Evolutionary conservation across 2,329 filamentous ascomycete species (phyloP).

Genomic region (Ascochyta fabae): DNA sequence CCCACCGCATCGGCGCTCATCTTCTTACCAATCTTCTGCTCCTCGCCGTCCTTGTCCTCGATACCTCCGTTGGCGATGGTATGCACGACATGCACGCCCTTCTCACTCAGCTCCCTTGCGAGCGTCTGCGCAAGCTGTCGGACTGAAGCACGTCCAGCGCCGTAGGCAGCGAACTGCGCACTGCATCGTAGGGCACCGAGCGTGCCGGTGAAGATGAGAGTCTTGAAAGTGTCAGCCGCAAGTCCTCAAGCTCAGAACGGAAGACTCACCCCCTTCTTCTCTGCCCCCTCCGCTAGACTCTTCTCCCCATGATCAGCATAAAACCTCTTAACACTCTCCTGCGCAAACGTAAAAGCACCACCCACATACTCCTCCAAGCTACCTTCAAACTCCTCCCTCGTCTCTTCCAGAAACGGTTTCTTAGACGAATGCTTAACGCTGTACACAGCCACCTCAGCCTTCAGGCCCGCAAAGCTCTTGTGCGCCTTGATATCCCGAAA

Average conservation of each 20-base stretch:
- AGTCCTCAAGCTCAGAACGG: background rate
- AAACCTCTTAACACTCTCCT: slow-evolving; percentile 59
- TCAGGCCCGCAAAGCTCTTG: slow-evolving; percentile 56
- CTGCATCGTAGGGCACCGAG: slow-evolving; percentile 62
- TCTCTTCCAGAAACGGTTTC: slow-evolving; percentile 63
- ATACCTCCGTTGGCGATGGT: slow-evolving; percentile 64
- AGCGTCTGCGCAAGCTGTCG: slow-evolving; percentile 63
- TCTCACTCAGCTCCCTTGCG: slow-evolving; percentile 63
- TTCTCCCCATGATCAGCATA: slow-evolving; percentile 60
- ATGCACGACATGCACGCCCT: slow-evolving; percentile 65
- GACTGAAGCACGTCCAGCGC: slow-evolving; percentile 59
- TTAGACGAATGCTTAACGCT: slow-evolving; percentile 63
- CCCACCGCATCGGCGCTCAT: slow-evolving; percentile 66
- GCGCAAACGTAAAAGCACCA: slow-evolving; percentile 62
- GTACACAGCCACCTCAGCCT: slow-evolving; percentile 61
- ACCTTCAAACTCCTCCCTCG: slow-evolving; percentile 53
- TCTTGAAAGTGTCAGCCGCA: slow-evolving; percentile 31
- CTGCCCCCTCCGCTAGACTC: slow-evolving; percentile 53
- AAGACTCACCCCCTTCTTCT: slow-evolving; percentile 58
- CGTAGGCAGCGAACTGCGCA: slow-evolving; percentile 62
- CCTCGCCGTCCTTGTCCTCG: slow-evolving; percentile 58
- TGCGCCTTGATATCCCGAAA: slow-evolving; percentile 60
- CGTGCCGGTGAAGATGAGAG: slow-evolving; percentile 64
- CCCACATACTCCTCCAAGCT: slow-evolving; percentile 61
- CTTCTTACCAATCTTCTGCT: slow-evolving; percentile 58